Base-by-base conservation (phyloP, 1,284 basidiomycete genomes). In the Naganishia cerealis region DNA sequence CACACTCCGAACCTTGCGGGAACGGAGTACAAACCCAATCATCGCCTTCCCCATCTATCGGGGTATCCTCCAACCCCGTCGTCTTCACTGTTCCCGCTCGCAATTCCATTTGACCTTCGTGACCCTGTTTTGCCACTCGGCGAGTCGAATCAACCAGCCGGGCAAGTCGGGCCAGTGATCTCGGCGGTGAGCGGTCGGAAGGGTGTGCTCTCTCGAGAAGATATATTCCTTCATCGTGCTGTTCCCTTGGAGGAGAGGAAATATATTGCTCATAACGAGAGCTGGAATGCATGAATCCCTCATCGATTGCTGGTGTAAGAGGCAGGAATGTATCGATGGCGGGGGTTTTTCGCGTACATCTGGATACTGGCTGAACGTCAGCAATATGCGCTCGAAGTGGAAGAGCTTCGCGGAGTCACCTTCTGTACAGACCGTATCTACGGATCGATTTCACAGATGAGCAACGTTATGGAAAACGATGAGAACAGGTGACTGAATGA, bases 1-100 rank as follows among this genome's bases (percentile, higher is more conserved):
- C 71, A 59, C 80, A 81, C 68, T 81, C 80, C 3, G 79, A 79
- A 65, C 78, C 78, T 5, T 75, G 76, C 0, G 80, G 80, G 72
- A 81, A 81, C 7, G 66, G 62, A 54, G 79, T 76, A 67, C 80
- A 81, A 12, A 71, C 57, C 76, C 78, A 77, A 62, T 71, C 73
- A 13, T 73, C 69, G 1, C 72, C 73, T 59, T 74, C 73, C 12
- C 69, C 71, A 46, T 75, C 69, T 8, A 71, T 68, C 16, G 71
- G 73, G 13, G 54, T 67, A 55, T 67, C 66, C 39, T 55, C 52
- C 58, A 59, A 13, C 18, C 66, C 57, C 10, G 38, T 26, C 0
- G 16, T 24, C 8, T 33, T 15, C 3, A 21, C 36, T 26, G 12
- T 29, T 29, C 36, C 38, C 12, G 6, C 40, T 26, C 15, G 15